Percentiles rank a stretch among this genome's conserved stretches.
These are phyloP conservation scores for Strobilomyces confusus DNA, from an alignment of 768 basidiomycete genomes.

Conservation along the genomic window DNA sequence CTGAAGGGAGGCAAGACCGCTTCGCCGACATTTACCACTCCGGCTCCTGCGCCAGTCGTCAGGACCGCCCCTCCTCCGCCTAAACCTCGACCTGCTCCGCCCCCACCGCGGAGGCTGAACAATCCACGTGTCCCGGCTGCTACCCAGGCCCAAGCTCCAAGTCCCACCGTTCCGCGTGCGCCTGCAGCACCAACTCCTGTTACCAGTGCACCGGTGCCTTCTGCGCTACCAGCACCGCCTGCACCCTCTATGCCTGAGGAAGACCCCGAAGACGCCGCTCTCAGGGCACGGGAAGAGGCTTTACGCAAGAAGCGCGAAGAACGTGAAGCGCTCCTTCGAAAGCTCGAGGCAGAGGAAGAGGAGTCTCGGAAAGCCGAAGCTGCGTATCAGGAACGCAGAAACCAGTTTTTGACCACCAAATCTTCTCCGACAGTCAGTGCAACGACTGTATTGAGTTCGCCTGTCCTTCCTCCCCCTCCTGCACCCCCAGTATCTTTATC, in stretches of 20 bases:
- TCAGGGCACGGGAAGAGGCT: conserved; percentile 66
- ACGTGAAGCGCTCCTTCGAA: conserved; percentile 63
- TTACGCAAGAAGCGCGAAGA: conserved; percentile 71
- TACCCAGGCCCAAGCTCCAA: conserved; percentile 21
- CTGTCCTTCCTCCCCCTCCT: conserved; percentile 38
- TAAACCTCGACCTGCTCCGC: conserved; percentile 31
- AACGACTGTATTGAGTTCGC: conserved; percentile 22
- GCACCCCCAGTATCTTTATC: conserved; percentile 27
- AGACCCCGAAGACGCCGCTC: conserved; percentile 73
- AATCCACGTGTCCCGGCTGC: conserved; percentile 12
- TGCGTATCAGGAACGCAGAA: conserved; percentile 32
- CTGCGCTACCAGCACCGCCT: conserved; percentile 45
- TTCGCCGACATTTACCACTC: conserved; percentile 39
- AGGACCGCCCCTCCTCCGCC: conserved; percentile 37
- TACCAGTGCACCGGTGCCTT: conserved; percentile 29
- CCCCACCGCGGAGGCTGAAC: conserved; percentile 28
- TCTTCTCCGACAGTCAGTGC: conserved; percentile 28
- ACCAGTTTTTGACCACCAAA: conserved; percentile 37
- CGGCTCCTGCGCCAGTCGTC: conserved; percentile 36
- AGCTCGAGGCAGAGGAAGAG: conserved; percentile 66
- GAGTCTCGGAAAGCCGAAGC: conserved; percentile 49
- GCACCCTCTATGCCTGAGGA: conserved; percentile 41
- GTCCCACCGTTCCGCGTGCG: conserved; percentile 19
- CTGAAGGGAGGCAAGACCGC: conserved; percentile 45
- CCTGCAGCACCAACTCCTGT: conserved; percentile 24